Conservation (phyloP, 495 filamentous ascomycete genomes). For the Tuber microsphaerosporum region DNA sequence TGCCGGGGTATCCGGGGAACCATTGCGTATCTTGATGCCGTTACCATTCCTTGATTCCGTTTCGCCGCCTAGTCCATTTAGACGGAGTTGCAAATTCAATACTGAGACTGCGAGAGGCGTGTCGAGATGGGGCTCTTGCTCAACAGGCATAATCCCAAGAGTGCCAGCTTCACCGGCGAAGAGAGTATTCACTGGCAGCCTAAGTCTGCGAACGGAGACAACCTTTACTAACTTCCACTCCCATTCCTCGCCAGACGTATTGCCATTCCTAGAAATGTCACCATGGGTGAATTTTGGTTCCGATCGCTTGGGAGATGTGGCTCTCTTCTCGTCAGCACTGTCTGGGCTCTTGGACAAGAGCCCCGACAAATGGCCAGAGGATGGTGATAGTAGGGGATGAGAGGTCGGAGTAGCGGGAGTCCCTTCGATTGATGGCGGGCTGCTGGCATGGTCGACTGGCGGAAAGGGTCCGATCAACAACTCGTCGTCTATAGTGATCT, state of each 20-base stretch:
- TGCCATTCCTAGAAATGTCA: slow-evolving; percentile 14
- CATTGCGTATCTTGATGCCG: not conserved
- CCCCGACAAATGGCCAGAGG: slow-evolving; percentile 20
- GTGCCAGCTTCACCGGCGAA: slow-evolving; percentile 81
- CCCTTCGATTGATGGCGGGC: slow-evolving; percentile 28
- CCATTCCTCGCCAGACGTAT: slow-evolving; percentile 16
- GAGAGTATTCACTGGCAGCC: slow-evolving; percentile 72
- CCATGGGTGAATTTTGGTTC: slow-evolving; percentile 4
- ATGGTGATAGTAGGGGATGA: slow-evolving; percentile 21
- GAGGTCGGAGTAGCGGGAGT: slow-evolving; percentile 31
- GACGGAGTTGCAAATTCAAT: slow-evolving; percentile 12
- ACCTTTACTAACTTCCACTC: slow-evolving; percentile 46
- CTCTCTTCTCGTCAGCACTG: slow-evolving; percentile 27
- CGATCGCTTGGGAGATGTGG: not conserved
- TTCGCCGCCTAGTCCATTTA: slow-evolving; percentile 28
- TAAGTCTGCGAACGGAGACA: slow-evolving; percentile 77
- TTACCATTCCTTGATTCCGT: slow-evolving; percentile 20
- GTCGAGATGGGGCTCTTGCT: not conserved
- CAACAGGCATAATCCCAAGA: slow-evolving; percentile 62
- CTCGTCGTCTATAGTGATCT: slow-evolving; percentile 67
- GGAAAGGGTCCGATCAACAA: slow-evolving; percentile 72
- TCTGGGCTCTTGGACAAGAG: slow-evolving; percentile 33
- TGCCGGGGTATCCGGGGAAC: slow-evolving; percentile 1
- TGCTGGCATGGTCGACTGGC: slow-evolving; percentile 6
- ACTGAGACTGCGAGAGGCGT: not conserved